Evolutionary conservation across 1,139 yeast species (phyloP), one percentile per base, ranked within the genome.

Genomic region (Maudiozyma humilis): DNA sequence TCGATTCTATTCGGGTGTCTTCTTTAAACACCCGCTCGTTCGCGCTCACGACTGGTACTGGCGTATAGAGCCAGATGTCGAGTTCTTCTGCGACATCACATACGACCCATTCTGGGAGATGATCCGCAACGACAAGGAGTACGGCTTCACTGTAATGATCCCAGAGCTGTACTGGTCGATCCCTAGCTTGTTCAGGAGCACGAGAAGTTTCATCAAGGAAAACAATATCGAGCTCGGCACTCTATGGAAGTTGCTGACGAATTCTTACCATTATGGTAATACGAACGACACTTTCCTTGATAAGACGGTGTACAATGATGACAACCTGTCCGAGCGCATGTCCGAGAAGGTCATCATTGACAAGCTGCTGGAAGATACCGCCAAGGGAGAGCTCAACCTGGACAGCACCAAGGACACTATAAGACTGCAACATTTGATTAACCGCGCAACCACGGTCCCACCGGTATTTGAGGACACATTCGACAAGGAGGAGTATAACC

Each of bases 21-120:
- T 88, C 59, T 85, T 76, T 66, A 74, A 78, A 50, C 94, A 81
- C 61, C 83, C 82, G 4, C 62, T 83, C 50, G 79, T 88, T 40
- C 69, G 61, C 44, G 71, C 76, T 45, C 72, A 78, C 49, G 87
- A 85, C 48, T 88, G 95, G 93, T 88, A 86, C 65, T 87, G 96
- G 95, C 71, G 96, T 44, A 89, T 89, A 13, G 96, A 89, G 62
- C 96, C 96, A 1, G 82, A 84, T 52, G 91, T 88, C 36, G 82
- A 84, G 50, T 87, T 85, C 61, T 86, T 73, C 59, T 88, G 96
- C 65, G 96, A 88, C 61, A 68, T 87, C 43, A 83, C 95, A 0
- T 87, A 87, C 64, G 96, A 88, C 64, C 95, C 96, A 16, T 89
- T 88, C 59, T 55, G 74, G 18, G 87, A 82, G 56, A 86, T 88